Base-by-base conservation (phyloP, 805 yeast species). In the Candida krabiensis region DNA sequence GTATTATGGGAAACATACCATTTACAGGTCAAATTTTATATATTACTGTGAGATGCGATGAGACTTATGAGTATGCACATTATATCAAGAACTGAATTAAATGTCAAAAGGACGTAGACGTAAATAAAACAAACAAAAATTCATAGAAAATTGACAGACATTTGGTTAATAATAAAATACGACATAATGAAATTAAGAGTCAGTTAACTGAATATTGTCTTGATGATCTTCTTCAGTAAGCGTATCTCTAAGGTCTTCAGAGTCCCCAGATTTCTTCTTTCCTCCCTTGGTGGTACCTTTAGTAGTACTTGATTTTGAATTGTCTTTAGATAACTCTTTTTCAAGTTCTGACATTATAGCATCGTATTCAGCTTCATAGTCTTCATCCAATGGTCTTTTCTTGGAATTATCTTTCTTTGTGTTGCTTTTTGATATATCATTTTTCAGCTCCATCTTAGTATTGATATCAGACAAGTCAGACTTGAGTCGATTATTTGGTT, bases 351-450 rank as follows among this genome's bases (percentile, higher is more conserved):
- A 23, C 31, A 39, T 21, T n/a, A 45, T 25, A 5, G 28, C 30
- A 26, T 46, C 47, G 35, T 44, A 42, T 19, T 44, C 46, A 16
- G 38, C 46, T 28, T 37, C 41, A 29, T 31, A 41, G 11, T 52
- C 53, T 16, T 46, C 52, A 17, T 49, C 54, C 28, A 45, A 30
- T 5, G 47, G 52, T 35, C 53, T 34, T 37, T 43, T 44, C n/a
- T 11, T 21, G n/a, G 47, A 28, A 23, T 43, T 38, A 19, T 44
- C 49, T 29, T 48, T 44, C 35, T 41, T 38, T 16, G 41, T 30
- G 27, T 38, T 32, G 14, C 24, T 13, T 22, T 27, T 14, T 13
- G 33, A 15, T 19, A 34, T 22, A 7, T 35, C 35, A 50, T 13
- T 40, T 46, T 27, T 61, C 67, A 19, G 62, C 39, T 28, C 18